These are phyloP conservation scores for Saccharomycopsis amapae DNA, from an alignment of 805 yeast species.

Conservation along the genomic window DNA sequence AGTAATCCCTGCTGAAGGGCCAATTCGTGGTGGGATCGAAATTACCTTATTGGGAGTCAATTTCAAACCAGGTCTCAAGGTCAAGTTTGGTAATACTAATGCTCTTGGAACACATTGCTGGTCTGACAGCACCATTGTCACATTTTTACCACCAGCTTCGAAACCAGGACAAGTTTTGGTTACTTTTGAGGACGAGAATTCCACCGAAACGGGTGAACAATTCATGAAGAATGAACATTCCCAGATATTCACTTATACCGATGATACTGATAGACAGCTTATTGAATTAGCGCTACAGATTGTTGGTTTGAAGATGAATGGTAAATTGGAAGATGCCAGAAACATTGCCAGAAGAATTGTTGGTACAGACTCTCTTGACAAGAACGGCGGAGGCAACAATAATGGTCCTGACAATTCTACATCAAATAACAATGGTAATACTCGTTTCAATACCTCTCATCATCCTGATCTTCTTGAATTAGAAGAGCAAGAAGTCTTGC, in stretches of 20 bases:
- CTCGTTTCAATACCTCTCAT: neutral
- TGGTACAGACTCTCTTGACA: slow-evolving; percentile 38
- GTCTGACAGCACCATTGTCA: slow-evolving; percentile 90
- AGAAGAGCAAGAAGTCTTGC: slow-evolving; percentile 33
- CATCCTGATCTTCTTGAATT: too few species aligned
- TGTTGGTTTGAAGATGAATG: slow-evolving; percentile 95
- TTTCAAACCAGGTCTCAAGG: slow-evolving; percentile 74
- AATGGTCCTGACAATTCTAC: slow-evolving; percentile 22
- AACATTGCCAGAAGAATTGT: slow-evolving; percentile 89
- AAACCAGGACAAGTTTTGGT: slow-evolving; percentile 90
- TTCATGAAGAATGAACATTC: slow-evolving; percentile 7
- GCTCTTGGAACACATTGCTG: slow-evolving; percentile 90
- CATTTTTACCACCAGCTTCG: slow-evolving; percentile 87
- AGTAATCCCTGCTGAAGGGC: slow-evolving; percentile 93
- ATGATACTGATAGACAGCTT: slow-evolving; percentile 91
- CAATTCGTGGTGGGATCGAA: slow-evolving; percentile 93
- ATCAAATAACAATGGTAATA: slow-evolving; percentile 1
- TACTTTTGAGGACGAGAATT: slow-evolving; percentile 43
- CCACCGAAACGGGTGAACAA: slow-evolving; percentile 1
- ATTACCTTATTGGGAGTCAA: slow-evolving; percentile 84
- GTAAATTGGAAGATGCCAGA: slow-evolving; percentile 88
- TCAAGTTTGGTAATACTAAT: slow-evolving; percentile 76
- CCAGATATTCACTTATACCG: slow-evolving; percentile 82
- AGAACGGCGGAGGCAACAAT: slow-evolving; percentile 30
- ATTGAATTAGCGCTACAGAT: slow-evolving; percentile 94